A percentile compares a stretch with the other conserved stretches of the same genome.
Conservation (phyloP, 2,329 filamentous ascomycete genomes). For the Teratosphaeriaceae sp. region DNA sequence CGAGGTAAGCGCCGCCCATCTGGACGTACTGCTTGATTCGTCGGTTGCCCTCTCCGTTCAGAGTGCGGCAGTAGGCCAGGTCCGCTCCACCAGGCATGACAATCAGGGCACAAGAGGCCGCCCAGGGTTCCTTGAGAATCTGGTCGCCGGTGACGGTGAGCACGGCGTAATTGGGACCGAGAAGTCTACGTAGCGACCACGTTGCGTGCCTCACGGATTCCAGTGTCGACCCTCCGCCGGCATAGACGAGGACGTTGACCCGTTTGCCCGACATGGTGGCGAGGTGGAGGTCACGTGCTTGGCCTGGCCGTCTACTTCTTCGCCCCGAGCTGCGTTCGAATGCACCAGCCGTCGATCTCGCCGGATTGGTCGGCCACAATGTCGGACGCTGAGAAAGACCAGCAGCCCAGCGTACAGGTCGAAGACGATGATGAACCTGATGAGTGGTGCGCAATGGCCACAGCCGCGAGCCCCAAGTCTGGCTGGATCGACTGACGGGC, state of each 20-base stretch:
- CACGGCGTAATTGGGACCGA: slow-evolving; percentile 88
- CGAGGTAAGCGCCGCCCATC: slow-evolving; percentile 76
- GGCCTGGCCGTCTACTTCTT: neutral
- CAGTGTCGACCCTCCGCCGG: slow-evolving; percentile 76
- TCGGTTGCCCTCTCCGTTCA: slow-evolving; percentile 84
- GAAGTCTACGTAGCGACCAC: slow-evolving; percentile 74
- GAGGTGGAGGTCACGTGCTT: neutral
- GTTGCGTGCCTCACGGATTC: slow-evolving; percentile 88
- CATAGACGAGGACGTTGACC: slow-evolving; percentile 90
- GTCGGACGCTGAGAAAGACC: slow-evolving; percentile 24
- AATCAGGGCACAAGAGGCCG: slow-evolving; percentile 74
- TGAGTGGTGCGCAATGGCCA: slow-evolving; percentile 64
- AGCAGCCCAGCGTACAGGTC: slow-evolving; percentile 11
- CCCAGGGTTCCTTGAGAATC: slow-evolving; percentile 88
- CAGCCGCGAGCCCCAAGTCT: too few relatives aligned
- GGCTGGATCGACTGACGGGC: too few relatives aligned
- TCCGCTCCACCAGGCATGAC: slow-evolving; percentile 95
- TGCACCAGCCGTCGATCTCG: too few relatives aligned
- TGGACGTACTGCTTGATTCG: slow-evolving; percentile 80
- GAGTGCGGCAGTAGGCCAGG: slow-evolving; percentile 75
- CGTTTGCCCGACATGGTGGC: slow-evolving; percentile 56
- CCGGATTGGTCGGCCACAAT: slow-evolving; percentile 15
- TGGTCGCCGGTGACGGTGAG: slow-evolving; percentile 73
- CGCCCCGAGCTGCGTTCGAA: too few relatives aligned
- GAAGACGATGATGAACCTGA: slow-evolving; percentile 82